phyloP scores from a whole-genome alignment of 768 basidiomycete genomes.

The Naganishia friedmannii region DNA sequence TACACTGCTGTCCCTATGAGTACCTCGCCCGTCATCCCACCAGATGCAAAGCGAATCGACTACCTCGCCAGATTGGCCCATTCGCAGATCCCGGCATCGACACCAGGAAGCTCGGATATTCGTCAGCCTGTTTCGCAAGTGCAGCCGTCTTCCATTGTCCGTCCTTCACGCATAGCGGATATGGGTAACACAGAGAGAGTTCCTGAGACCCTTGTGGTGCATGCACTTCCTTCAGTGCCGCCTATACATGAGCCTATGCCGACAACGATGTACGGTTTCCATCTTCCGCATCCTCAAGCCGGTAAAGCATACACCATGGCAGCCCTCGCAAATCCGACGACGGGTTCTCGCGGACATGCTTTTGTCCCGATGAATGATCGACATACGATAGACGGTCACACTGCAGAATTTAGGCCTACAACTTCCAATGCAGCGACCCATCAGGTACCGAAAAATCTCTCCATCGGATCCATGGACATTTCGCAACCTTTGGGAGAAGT shows the following conservation, averaged over 20 bases:
- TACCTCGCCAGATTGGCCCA: not conserved
- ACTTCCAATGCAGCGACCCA: not conserved
- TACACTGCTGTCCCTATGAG: not conserved
- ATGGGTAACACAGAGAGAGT: not conserved
- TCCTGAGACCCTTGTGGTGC: not conserved
- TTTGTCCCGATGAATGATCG: not conserved
- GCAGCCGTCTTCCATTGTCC: too few species aligned
- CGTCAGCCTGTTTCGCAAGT: too few species aligned
- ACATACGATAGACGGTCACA: not conserved
- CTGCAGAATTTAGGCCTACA: not conserved
- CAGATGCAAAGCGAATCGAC: not conserved
- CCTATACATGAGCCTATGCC: not conserved
- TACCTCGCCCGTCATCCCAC: not conserved
- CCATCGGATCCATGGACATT: not conserved
- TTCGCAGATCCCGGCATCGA: not conserved
- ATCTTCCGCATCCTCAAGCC: conserved; percentile 28
- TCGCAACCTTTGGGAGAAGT: not conserved
- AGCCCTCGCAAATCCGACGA: not conserved
- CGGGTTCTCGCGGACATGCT: not conserved
- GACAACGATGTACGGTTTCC: conserved; percentile 25
- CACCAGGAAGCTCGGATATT: too few species aligned
- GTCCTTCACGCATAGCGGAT: not conserved
- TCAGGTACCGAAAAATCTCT: not conserved
- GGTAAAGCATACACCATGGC: conserved; percentile 22
- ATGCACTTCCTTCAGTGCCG: not conserved